Base-by-base conservation (phyloP, 306 rosid genomes). In the Cucurbita argyrosperma region DNA sequence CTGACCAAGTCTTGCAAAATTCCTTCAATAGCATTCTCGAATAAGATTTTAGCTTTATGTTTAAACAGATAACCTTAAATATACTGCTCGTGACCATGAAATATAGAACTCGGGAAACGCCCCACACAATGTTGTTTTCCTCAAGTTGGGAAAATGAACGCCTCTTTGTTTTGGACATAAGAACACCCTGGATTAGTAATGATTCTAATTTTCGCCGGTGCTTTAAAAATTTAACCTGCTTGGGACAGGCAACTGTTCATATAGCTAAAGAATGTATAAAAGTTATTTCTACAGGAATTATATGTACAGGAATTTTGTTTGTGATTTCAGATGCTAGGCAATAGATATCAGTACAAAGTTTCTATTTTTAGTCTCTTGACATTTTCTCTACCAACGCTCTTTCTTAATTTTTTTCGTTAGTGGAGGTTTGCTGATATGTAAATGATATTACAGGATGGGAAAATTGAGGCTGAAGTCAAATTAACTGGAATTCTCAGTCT, bases 401-500 rank as follows among this genome's bases (percentile, higher is more conserved):
- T 47, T 50, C 76, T 46, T 26, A 11, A 10, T 61, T n/a, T 71
- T 72, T 21, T 14, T 75, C 49, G 49, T 42, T 40, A 54, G 16
- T 61, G 62, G 63, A 60, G 80, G 63, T 40, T 53, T 55, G 13
- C 77, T 76, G 77, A 79, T 64, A 60, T 77, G 12, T 19, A 63
- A 74, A 35, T 57, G 60, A 71, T 81, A 79, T 77, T 81, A 19
- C 83, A 91, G 97, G 96, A 91, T 80, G 96, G 96, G 46, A 92
- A 81, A 80, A 92, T 92, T 77, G 97, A 92, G 86, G 95, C 96
- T 62, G 97, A 92, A 85, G 89, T 88, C 78, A 88, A 91, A 78
- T 83, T 91, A 55, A 88, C 96, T 0, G 97, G 96, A 75, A 87
- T 91, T 68, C 92, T 91, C 76, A 91, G 97, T 77, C 79, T 91